Base-by-base conservation (phyloP, 768 basidiomycete species). In the Pisolithus microcarpus region DNA sequence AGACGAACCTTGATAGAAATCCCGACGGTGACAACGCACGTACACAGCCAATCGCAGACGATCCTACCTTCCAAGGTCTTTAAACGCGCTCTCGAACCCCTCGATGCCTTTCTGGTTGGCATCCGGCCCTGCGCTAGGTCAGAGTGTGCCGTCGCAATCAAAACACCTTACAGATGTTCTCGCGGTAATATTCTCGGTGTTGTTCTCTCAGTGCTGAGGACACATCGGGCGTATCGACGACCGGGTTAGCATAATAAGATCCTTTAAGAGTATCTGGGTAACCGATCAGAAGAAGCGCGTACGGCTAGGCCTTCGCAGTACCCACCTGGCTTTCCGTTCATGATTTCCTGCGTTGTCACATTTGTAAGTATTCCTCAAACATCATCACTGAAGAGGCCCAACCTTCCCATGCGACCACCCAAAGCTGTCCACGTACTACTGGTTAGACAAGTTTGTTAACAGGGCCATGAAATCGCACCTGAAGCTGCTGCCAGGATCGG, bases 341-440 rank as follows among this genome's bases (percentile, higher is more conserved):
- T 96, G 43, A 94, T 81, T 75, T 97, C 95, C 83, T 90, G 49
- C 26, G 18, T 4, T 7, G 11, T 43, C 39, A 30, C 18, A 31
- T 16, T 7, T 28, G 43, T 28, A n/a, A 36, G 38, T 37, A 24
- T 38, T 21, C 34, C 13, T 18, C 1, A 26, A 4, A 26, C 26
- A 26, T 16, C 16, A 40, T 7, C n/a, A 31, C 46, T 24, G 43
- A 18, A 21, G 9, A 28, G 15, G 54, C 63, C 21, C 47, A 58
- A 83, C 87, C 77, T 97, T 96, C 49, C 95, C 95, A 68, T 95
- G 90, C 40, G 87, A 90, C 95, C 95, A 98, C n/a, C 95, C 95
- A 66, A 93, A 97, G 64, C 85, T 88, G 55, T 47, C 44, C 43
- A 44, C 40, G 24, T 39, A 30, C 49, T 13, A 18, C 11, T 23